Conservation (phyloP, 2,329 filamentous ascomycete genomes). For the Amesomyces nigricolor region DNA sequence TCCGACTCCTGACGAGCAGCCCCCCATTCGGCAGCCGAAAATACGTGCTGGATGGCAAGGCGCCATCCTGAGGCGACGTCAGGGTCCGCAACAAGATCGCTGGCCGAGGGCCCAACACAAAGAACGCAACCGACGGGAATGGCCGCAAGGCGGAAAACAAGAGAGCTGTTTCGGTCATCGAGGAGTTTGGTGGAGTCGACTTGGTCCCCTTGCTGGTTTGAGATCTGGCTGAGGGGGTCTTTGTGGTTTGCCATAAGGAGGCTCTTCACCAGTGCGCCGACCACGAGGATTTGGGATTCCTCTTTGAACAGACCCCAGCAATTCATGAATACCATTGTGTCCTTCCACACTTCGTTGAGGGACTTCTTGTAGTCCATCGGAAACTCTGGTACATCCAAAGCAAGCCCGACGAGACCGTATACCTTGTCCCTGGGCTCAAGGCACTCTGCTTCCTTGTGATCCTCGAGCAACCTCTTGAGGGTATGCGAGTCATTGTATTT, state of each 20-base stretch:
- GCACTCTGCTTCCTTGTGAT: not conserved
- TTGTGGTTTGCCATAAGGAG: not conserved
- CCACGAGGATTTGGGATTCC: not conserved
- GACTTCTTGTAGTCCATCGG: conserved; percentile 1
- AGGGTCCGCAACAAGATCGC: not conserved
- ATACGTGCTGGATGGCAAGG: not conserved
- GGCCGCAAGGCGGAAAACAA: not conserved
- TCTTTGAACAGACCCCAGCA: not conserved
- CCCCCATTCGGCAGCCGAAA: not conserved
- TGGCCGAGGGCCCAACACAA: not conserved
- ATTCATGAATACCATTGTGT: not conserved
- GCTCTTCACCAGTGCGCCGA: not conserved
- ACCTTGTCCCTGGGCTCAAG: not conserved
- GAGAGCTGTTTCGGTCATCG: not conserved
- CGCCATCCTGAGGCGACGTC: not conserved
- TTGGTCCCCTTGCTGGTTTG: not conserved
- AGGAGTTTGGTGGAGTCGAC: not conserved
- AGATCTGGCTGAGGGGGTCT: not conserved
- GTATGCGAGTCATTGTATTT: not conserved
- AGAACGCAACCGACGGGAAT: not conserved
- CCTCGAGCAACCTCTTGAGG: not conserved
- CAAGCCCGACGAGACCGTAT: not conserved
- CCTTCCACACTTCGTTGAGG: not conserved
- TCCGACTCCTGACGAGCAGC: not conserved
- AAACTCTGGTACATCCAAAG: not conserved